Evolutionary conservation across 2,329 filamentous ascomycete species (phyloP).

Genomic region (Talaromyces sp.): DNA sequence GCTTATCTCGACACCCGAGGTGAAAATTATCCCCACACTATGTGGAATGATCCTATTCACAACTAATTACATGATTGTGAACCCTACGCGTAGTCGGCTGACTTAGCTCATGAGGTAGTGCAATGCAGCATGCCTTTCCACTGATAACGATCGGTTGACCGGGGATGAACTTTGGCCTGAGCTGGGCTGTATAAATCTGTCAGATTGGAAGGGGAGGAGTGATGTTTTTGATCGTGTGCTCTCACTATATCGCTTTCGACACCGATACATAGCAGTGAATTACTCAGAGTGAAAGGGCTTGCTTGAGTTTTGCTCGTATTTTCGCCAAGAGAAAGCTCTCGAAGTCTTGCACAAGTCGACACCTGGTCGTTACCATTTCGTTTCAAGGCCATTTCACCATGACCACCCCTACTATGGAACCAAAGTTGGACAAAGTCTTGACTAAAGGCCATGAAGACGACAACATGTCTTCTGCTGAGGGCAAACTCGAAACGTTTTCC

Average conservation of each 20-base stretch:
- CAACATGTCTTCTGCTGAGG: constrained; percentile 22
- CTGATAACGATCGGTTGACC: not conserved
- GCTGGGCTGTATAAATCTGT: not conserved
- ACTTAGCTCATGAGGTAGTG: not conserved
- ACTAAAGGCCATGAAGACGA: not conserved
- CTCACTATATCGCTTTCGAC: not conserved
- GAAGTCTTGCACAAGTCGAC: not conserved
- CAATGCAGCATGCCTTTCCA: not conserved
- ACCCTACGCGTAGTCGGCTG: not conserved
- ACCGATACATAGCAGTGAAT: not conserved
- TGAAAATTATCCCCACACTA: not conserved
- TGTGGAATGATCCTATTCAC: not conserved
- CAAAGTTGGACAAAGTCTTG: not conserved
- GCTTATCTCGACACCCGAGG: not conserved
- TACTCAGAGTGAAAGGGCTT: not conserved
- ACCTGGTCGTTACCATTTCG: not conserved
- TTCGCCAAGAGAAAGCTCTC: not conserved
- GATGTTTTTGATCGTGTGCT: not conserved
- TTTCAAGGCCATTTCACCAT: not conserved
- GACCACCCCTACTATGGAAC: not conserved
- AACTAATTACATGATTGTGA: not conserved
- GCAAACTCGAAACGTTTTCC: constrained; percentile 16
- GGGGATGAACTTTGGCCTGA: not conserved
- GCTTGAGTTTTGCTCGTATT: not conserved
- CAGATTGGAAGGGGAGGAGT: not conserved